These are phyloP conservation scores for Lasiodiplodia sp. DNA, from an alignment of 2,329 filamentous ascomycete species.

Conservation along the genomic window DNA sequence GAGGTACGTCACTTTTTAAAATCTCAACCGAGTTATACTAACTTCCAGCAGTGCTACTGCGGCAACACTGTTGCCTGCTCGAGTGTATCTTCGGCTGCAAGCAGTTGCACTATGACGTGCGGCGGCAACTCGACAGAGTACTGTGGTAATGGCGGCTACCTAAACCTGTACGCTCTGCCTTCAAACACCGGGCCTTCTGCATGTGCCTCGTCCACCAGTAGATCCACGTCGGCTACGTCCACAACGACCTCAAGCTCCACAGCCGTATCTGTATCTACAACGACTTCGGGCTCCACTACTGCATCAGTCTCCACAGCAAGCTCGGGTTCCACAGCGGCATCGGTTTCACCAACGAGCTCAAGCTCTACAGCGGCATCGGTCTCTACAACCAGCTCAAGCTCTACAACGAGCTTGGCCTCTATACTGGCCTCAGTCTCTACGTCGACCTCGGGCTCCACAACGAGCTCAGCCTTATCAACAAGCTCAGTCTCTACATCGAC, in stretches of 20 bases:
- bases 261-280: not conserved
- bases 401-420: not conserved
- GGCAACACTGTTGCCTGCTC: constrained; percentile 36
- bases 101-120: constrained; percentile 41
- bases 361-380: not conserved
- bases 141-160: constrained; percentile 39
- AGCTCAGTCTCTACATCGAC: no score
- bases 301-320: not conserved
- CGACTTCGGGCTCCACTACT: not conserved
- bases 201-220: constrained; percentile 4
- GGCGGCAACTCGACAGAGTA: constrained; percentile 37
- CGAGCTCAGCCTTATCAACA: not conserved
- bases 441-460: no score
- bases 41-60: constrained; percentile 35
- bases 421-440: no score
- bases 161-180: constrained; percentile 38
- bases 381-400: not conserved
- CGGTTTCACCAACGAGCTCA: not conserved
- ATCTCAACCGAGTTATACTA: not conserved
- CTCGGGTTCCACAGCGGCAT: not conserved
- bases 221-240: not conserved
- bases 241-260: not conserved
- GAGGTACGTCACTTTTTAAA: constrained; percentile 33
- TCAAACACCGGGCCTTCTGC: constrained; percentile 2
- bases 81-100: constrained; percentile 30